A percentile compares a stretch with the other conserved stretches of the same genome.
These are phyloP conservation scores for Trametes pubescens DNA, from an alignment of 1,284 basidiomycete species.

Conservation along the genomic window DNA sequence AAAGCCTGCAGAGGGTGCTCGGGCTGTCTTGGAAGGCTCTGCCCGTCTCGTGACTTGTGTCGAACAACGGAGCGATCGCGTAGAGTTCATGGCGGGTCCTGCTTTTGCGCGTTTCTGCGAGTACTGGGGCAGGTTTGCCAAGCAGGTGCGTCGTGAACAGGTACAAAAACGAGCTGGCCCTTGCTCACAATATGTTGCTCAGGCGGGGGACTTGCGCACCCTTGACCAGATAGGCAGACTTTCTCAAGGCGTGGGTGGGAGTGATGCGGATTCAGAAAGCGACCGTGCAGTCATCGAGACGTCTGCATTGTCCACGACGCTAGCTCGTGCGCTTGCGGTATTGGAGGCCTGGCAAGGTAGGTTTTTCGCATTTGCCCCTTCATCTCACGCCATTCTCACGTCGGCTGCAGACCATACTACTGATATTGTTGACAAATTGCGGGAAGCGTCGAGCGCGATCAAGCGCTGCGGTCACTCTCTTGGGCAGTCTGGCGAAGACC, in stretches of 20 bases:
- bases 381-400: background rate
- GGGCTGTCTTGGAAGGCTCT: slow-evolving; percentile 51
- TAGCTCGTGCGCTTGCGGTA: slow-evolving; percentile 53
- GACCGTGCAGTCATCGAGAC: slow-evolving; percentile 43
- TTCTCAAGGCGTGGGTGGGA: slow-evolving; percentile 38
- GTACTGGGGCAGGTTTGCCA: slow-evolving; percentile 49
- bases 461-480: slow-evolving; percentile 22
- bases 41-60: slow-evolving; percentile 48
- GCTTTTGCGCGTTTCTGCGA: slow-evolving; percentile 71
- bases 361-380: background rate
- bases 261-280: slow-evolving; percentile 25
- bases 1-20: slow-evolving; percentile 42
- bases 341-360: slow-evolving; percentile 44
- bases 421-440: slow-evolving; percentile 25
- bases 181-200: background rate
- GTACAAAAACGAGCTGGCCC: background rate
- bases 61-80: slow-evolving; percentile 47
- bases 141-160: slow-evolving; percentile 36
- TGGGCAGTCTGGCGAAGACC: slow-evolving; percentile 30
- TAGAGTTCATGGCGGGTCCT: slow-evolving; percentile 54
- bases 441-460: slow-evolving; percentile 20
- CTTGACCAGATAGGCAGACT: slow-evolving; percentile 58
- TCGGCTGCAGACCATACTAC: slow-evolving; percentile 22
- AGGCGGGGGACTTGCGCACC: slow-evolving; percentile 59
- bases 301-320: slow-evolving; percentile 49